A percentile compares a stretch with the other conserved stretches of the same genome.
Conservation (phyloP, 2,329 filamentous ascomycete genomes). For the Ceratocystis eucalypticola region DNA sequence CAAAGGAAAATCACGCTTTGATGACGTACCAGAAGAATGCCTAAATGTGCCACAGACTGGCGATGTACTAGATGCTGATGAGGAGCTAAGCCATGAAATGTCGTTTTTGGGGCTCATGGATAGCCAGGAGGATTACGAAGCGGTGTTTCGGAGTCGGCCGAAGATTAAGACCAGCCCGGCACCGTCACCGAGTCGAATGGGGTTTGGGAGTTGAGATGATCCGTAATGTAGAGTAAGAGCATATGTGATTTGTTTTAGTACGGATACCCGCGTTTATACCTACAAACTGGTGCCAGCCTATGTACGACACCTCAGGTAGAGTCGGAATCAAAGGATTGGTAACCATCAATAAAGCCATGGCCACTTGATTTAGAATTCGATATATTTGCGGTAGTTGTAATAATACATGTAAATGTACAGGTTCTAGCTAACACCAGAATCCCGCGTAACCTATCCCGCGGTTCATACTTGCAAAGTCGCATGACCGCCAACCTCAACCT, state of each 20-base stretch:
- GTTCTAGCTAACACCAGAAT: background rate
- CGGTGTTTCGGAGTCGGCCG: slow-evolving; percentile 73
- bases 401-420: slow-evolving; percentile 17
- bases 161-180: slow-evolving; percentile 65
- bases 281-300: too few species aligned
- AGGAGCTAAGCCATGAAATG: slow-evolving; percentile 24
- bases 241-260: too few species aligned
- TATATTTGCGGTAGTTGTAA: slow-evolving; percentile 11
- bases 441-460: background rate
- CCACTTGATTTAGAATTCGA: background rate
- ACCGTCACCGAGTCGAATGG: slow-evolving; percentile 30
- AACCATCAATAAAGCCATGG: background rate
- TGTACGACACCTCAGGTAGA: too few species aligned
- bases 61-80: slow-evolving; percentile 22
- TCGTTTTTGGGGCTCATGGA: slow-evolving; percentile 55
- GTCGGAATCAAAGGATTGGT: too few species aligned
- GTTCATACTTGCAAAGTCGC: background rate
- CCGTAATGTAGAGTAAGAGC: background rate
- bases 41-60: background rate
- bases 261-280: too few species aligned
- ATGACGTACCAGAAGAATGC: slow-evolving; percentile 33
- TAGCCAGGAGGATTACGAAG: slow-evolving; percentile 59
- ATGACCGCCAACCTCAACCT: background rate
- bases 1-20: slow-evolving; percentile 25
- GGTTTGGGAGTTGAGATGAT: slow-evolving; percentile 12